These are phyloP conservation scores for Grosmannia clavigera DNA, from an alignment of 2,329 filamentous ascomycete genomes.

Conservation along the genomic window DNA sequence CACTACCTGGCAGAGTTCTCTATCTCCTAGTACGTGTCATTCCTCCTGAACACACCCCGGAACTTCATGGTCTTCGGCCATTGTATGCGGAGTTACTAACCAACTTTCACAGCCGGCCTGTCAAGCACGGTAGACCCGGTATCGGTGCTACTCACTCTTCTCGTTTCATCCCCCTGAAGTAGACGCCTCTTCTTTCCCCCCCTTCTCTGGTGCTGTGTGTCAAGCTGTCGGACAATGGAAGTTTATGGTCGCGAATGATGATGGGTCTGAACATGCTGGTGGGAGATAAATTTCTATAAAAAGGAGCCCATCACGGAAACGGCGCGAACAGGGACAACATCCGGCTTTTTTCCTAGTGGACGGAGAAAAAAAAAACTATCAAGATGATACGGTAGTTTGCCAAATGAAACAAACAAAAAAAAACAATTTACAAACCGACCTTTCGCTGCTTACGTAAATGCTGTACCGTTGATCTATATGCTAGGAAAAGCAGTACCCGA, in stretches of 20 bases:
- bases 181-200: conserved; percentile 31
- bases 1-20: conserved; percentile 99
- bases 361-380: neutral
- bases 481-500: too few species aligned
- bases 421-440: neutral
- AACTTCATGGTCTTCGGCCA: too few species aligned
- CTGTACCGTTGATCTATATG: neutral
- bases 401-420: conserved; percentile 1
- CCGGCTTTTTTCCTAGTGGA: neutral
- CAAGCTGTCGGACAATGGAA: neutral
- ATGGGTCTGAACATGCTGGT: conserved; percentile 1
- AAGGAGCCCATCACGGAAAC: conserved; percentile 1
- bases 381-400: neutral
- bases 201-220: neutral
- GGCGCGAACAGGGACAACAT: conserved; percentile 4
- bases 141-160: conserved; percentile 99
- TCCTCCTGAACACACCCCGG: too few species aligned
- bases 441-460: neutral
- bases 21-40: conserved; percentile 84
- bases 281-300: neutral
- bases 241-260: conserved; percentile 1
- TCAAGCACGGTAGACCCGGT: conserved; percentile 99
- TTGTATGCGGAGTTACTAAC: neutral
- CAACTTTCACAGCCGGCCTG: conserved; percentile 63
- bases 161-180: conserved; percentile 99